Conservation (phyloP, 2,329 filamentous ascomycete genomes). For the Fonsecaea monophora region DNA sequence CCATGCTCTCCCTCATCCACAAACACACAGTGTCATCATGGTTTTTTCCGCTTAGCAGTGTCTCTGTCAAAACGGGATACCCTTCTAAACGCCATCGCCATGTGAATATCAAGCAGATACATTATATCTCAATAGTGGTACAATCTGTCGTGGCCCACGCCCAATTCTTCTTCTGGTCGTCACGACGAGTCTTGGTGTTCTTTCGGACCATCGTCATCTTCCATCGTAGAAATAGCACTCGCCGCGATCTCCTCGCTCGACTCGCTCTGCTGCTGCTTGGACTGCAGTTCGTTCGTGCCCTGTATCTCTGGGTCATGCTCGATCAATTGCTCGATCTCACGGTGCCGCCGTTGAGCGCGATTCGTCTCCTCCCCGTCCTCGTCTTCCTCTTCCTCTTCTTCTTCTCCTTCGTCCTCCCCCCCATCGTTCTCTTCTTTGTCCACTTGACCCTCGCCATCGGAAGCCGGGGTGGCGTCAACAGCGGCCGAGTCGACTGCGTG, state of each 20-base stretch:
- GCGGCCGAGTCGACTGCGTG: neutral
- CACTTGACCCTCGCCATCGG: neutral
- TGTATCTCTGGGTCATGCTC: constrained; percentile 20
- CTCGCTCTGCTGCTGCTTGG: neutral
- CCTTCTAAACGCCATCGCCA: constrained; percentile 13
- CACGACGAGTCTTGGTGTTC: neutral
- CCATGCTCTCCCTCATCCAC: too few species aligned
- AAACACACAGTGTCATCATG: neutral
- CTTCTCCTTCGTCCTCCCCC: too few species aligned
- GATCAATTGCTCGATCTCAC: constrained; percentile 18
- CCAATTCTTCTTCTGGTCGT: neutral
- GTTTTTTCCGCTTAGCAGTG: neutral
- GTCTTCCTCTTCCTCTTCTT: neutral
- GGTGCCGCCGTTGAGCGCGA: constrained; percentile 15
- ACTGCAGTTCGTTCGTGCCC: neutral
- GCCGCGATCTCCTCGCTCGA: neutral
- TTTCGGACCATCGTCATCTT: neutral
- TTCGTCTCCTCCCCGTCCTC: constrained; percentile 5
- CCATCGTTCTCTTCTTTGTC: neutral
- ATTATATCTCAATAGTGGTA: neutral
- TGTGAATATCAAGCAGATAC: constrained; percentile 8
- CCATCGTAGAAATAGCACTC: neutral
- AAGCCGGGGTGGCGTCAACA: neutral
- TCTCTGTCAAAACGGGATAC: neutral
- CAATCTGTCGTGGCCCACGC: neutral